These are phyloP conservation scores for Rhizophora apiculata DNA, from an alignment of 345 rosid species.

Conservation along the genomic window DNA sequence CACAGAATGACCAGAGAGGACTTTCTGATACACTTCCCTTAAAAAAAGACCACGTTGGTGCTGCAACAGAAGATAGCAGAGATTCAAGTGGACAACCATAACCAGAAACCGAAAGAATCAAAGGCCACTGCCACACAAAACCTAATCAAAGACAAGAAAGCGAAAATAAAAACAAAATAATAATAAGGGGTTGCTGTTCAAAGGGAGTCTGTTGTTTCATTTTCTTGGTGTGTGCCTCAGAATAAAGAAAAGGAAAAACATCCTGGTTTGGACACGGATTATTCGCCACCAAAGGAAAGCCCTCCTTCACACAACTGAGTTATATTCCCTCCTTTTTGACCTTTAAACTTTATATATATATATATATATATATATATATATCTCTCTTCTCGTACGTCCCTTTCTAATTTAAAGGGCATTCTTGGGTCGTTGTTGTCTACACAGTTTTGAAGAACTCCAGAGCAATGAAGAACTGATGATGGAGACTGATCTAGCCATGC, in stretches of 20 bases:
- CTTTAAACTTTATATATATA: too few species aligned
- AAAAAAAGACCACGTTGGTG: not conserved
- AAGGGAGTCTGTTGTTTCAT: slow-evolving; percentile 31
- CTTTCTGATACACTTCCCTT: slow-evolving; percentile 11
- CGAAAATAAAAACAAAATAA: not conserved
- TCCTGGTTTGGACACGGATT: slow-evolving; percentile 65
- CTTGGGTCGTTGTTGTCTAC: too few species aligned
- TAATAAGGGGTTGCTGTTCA: not conserved
- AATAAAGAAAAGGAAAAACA: slow-evolving; percentile 42
- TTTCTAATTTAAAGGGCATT: not conserved
- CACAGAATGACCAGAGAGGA: slow-evolving; percentile 18
- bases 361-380: not conserved
- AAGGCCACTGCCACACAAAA: not conserved
- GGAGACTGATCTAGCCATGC: too few species aligned
- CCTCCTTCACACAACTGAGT: slow-evolving; percentile 74
- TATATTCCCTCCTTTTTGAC: not conserved
- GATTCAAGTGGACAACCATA: too few species aligned
- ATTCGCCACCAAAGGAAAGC: slow-evolving; percentile 67
- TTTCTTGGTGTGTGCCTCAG: slow-evolving; percentile 59
- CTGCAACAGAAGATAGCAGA: slow-evolving; percentile 14
- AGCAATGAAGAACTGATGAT: too few species aligned
- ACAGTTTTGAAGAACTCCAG: too few species aligned
- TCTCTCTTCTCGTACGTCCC: not conserved
- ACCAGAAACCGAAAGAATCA: not conserved
- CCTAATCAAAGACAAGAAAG: not conserved